Conservation (phyloP, 2,329 filamentous ascomycete species). For the Uncinocarpus reesii region DNA sequence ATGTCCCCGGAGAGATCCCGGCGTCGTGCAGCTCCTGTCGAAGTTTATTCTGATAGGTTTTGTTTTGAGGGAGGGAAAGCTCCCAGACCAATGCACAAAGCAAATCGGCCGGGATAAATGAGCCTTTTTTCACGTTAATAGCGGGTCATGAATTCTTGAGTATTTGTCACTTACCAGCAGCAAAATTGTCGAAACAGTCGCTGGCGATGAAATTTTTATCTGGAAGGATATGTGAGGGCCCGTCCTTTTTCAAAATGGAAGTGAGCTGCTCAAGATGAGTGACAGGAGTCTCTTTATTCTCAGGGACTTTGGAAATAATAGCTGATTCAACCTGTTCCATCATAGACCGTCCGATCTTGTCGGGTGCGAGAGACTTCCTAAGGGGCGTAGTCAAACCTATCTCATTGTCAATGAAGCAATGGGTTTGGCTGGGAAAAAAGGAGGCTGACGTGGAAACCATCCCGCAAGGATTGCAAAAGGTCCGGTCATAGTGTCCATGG, state of each 20-base stretch:
- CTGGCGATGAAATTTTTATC: conserved; percentile 17
- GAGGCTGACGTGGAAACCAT: conserved; percentile 16
- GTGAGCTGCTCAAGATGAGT: conserved; percentile 16
- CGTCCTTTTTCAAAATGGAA: conserved; percentile 13
- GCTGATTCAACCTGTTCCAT: conserved; percentile 14
- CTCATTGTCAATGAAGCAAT: background rate
- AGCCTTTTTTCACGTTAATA: no score
- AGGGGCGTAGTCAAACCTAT: background rate
- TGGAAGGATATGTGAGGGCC: conserved; percentile 12
- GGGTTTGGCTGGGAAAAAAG: background rate
- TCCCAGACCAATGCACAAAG: conserved; percentile 15
- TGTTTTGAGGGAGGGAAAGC: conserved; percentile 18
- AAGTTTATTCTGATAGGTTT: conserved; percentile 13
- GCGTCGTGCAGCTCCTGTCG: conserved; percentile 16
- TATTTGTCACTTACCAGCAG: conserved; percentile 15
- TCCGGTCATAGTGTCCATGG: background rate
- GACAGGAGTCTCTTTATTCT: background rate
- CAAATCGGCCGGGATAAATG: conserved; percentile 14
- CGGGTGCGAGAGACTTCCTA: background rate
- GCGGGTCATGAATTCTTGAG: no score
- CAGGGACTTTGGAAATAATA: background rate
- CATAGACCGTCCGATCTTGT: conserved; percentile 12
- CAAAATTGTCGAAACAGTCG: conserved; percentile 18
- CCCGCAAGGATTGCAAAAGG: conserved; percentile 8
- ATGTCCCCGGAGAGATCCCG: background rate